phyloP scores from a whole-genome alignment of 208 protist genomes.

The Trichomonas tenax region DNA sequence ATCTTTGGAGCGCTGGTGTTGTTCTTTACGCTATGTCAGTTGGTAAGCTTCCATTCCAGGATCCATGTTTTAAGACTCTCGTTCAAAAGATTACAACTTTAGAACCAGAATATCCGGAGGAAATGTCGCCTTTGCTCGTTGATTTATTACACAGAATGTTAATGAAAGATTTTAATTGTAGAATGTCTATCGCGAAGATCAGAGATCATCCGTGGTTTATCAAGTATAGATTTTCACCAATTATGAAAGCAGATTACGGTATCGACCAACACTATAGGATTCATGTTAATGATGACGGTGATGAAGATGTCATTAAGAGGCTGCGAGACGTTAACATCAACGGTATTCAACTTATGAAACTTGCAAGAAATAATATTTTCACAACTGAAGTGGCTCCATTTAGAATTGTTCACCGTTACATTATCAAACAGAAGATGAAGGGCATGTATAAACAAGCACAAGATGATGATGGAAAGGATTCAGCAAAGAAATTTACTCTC shows the following conservation, averaged over 20 bases:
- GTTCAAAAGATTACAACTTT: neutral
- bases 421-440: neutral
- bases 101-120: neutral
- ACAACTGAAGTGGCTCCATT: neutral
- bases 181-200: neutral
- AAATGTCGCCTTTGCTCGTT: neutral
- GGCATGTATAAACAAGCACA: neutral
- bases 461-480: neutral
- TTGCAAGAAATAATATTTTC: neutral
- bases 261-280: neutral
- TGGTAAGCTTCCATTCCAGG: neutral
- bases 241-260: neutral
- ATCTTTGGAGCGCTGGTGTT: neutral
- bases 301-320: neutral
- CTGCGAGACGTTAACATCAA: neutral
- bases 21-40: neutral
- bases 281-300: neutral
- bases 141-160: neutral
- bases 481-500: neutral
- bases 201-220: neutral
- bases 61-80: neutral
- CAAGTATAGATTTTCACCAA: neutral
- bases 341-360: neutral
- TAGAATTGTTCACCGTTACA: neutral
- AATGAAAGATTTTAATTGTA: neutral